Evolutionary conservation across 345 rosid species (phyloP), one percentile per base, ranked within the genome.

Genomic region (Camelina laxa): DNA sequence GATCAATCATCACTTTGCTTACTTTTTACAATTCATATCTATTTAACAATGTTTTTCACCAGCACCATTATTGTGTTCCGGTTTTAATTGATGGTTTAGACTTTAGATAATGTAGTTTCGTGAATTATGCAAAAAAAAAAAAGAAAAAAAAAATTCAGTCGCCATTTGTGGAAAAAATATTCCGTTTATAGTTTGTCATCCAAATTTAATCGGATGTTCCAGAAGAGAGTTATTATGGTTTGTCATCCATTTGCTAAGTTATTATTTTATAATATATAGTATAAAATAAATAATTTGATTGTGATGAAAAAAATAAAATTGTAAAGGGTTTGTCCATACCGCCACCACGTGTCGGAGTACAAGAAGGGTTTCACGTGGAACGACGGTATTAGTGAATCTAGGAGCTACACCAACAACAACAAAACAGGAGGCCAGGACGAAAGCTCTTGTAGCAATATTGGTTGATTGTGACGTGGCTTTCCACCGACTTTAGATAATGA

Each of bases 401-500:
- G 38, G 38, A 65, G 69, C 69, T 31, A 21, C 35, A 57, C 70
- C 76, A 73, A 64, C 61, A 14, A 64, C 41, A 10, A 9, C 39
- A 36, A 9, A 63, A 72, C 76, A 53, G 55, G 63, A 54, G 45
- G 17, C n/a, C 51, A 45, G 9, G 54, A 54, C 41, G 50, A n/a
- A n/a, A 15, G 16, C 15, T 38, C 71, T 64, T 44, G 33, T 48
- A 63, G 30, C 77, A 70, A 64, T 56, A 4, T 27, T 27, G 48
- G 31, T 74, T 65, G 72, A 56, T 7, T 47, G 31, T 58, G 72
- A 74, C 65, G 51, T 48, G 36, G 45, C 59, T 3, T 65, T 49
- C 67, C 67, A 74, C 73, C 67, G 44, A 58, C 60, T 48, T 66
- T 47, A 14, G 48, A 64, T 73, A 2, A 64, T 57, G 24, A 49